Evolutionary conservation across 805 yeast genomes (phyloP).

Genomic region (Myxozyma mucilagina): DNA sequence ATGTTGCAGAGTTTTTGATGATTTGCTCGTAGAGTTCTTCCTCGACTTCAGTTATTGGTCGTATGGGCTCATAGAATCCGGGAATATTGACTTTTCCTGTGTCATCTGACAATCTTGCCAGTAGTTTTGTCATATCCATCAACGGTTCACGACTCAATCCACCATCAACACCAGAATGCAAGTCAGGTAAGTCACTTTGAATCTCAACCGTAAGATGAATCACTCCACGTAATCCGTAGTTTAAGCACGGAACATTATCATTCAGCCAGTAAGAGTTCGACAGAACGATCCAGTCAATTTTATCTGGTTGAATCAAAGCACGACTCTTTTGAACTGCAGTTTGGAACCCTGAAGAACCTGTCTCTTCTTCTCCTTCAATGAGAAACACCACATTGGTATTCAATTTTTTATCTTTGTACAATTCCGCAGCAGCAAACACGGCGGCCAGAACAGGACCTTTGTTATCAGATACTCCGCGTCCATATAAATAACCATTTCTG

Average conservation of each 20-base stretch:
- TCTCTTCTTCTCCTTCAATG: conserved; percentile 94
- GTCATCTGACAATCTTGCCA: conserved; percentile 60
- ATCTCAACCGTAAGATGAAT: conserved; percentile 75
- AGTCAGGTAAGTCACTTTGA: conserved; percentile 73
- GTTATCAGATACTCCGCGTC: conserved; percentile 91
- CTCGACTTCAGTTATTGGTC: conserved; percentile 60
- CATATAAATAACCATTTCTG: conserved; percentile 80
- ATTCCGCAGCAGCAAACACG: conserved; percentile 78
- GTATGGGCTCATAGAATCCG: conserved; percentile 67
- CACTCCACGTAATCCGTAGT: conserved; percentile 92
- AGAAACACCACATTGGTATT: conserved; percentile 75
- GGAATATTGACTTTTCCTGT: conserved; percentile 63
- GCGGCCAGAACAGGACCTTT: conserved; percentile 92
- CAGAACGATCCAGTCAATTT: conserved; percentile 82
- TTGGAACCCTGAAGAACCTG: conserved; percentile 85
- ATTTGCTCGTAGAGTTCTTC: conserved; percentile 62
- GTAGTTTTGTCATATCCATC: conserved; percentile 72
- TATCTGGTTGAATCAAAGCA: conserved; percentile 46
- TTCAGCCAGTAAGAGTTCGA: conserved; percentile 95
- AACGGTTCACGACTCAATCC: conserved; percentile 89
- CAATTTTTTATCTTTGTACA: conserved; percentile 53
- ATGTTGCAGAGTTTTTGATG: conserved; percentile 42
- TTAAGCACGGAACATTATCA: conserved; percentile 82
- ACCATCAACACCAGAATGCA: conserved; percentile 97
- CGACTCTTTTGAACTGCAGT: conserved; percentile 56